These are phyloP conservation scores for Pulveroboletus sp. DNA, from an alignment of 1,284 basidiomycete species.

Conservation along the genomic window DNA sequence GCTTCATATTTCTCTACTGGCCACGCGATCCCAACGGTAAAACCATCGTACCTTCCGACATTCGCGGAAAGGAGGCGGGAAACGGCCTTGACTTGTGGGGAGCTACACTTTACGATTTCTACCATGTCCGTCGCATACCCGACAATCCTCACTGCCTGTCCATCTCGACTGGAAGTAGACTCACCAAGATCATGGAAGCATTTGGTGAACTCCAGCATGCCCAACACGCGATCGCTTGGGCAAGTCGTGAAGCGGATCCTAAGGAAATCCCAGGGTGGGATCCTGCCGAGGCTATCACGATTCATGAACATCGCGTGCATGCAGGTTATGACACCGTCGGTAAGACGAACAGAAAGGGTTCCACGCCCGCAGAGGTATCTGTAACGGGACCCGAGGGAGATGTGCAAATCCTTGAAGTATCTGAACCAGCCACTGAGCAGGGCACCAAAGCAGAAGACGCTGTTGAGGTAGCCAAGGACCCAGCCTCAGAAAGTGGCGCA, in stretches of 20 bases:
- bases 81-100: conserved; percentile 45
- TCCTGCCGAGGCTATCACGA: conserved; percentile 29
- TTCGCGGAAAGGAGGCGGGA: conserved; percentile 32
- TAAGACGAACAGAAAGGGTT: not conserved
- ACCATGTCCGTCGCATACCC: conserved; percentile 34
- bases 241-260: conserved; percentile 41
- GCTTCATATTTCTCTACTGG: conserved; percentile 26
- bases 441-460: not conserved
- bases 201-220: conserved; percentile 40
- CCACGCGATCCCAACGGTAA: conserved; percentile 28
- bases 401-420: not conserved
- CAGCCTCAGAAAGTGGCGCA: not conserved
- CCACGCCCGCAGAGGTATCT: not conserved
- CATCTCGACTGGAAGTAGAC: conserved; percentile 42
- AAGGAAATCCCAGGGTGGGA: conserved; percentile 34
- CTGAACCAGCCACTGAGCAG: not conserved
- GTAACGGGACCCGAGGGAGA: not conserved
- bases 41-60: conserved; percentile 1
- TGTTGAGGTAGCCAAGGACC: not conserved
- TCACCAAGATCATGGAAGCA: conserved; percentile 39
- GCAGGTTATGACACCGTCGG: not conserved
- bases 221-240: conserved; percentile 38
- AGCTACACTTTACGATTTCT: conserved; percentile 48
- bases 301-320: conserved; percentile 20
- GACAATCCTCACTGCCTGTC: conserved; percentile 11